Base-by-base conservation (phyloP, 2,329 filamentous ascomycete species). In the Rutstroemia sp. region DNA sequence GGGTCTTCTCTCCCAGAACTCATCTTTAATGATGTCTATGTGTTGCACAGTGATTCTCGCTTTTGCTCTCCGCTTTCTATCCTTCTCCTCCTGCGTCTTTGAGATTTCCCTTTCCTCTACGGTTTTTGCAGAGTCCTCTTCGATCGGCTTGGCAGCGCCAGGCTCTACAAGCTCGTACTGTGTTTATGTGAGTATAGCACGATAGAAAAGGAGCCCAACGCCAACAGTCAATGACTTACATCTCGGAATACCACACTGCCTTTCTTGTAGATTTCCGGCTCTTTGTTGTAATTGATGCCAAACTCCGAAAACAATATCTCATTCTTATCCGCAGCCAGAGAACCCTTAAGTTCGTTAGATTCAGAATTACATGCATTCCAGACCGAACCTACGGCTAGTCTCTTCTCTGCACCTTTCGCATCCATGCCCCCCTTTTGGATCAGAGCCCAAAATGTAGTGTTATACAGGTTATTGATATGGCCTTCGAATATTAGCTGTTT, bases 401-500 rank as follows among this genome's bases (percentile, higher is more conserved):
- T 81, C 67, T 87, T 81, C 69, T 97, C 92, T 0, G 94, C 94
- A 57, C 89, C 87, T 51, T 84, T 86, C 30, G 83, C 81, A 52
- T 81, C 84, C 75, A 94, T 80, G 0, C 86, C 88, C 2, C 89
- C 92, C 48, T 83, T 76, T 61, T 89, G 83, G 21, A 97, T 87
- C 65, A 99, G 76, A 0, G 86, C 78, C 94, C 94, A 99, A 71
- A 97, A 97, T 0, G 90, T 89, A 0, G 94, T 99, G 70, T 99
- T 99, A 73, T 96, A 99, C 4, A 99, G 80, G 67, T 99, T 99
- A 72, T 99, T 99, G 65, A 99, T 95, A 70, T 99, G 94, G 63
- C 89, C 89, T 92, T 58, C 10, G 38, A 12, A 40, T 25, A 38
- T 66, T 34, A 64, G 57, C 36, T n/a, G 14, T 21, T 23, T 19